These are phyloP conservation scores for Houttuynia cordata DNA, from an alignment of 164 flowering plant species.

Conservation along the genomic window DNA sequence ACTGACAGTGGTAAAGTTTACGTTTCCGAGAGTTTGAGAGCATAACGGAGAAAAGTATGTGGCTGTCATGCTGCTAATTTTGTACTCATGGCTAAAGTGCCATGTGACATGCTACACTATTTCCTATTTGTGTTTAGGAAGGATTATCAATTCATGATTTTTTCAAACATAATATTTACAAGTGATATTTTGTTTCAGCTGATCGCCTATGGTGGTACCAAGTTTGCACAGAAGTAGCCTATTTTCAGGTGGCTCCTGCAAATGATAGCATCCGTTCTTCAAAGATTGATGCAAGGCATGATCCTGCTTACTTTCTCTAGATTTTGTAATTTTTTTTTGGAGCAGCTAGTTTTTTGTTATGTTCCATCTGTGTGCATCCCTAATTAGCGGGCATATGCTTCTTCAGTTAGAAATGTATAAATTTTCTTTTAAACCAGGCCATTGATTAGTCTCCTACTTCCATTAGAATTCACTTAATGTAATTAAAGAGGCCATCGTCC, in stretches of 20 bases:
- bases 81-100: neutral
- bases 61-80: neutral
- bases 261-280: constrained; percentile 87
- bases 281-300: constrained; percentile 58
- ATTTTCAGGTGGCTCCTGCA: constrained; percentile 89
- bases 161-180: neutral
- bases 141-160: neutral
- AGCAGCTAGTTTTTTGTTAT: neutral
- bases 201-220: constrained; percentile 97
- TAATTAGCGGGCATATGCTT: no score
- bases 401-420: no score
- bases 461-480: no score
- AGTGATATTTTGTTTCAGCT: constrained; percentile 7
- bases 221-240: constrained; percentile 97
- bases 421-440: no score
- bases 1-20: constrained; percentile 24
- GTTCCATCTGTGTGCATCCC: no score
- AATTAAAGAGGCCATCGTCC: no score
- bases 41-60: neutral
- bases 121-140: neutral
- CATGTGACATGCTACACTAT: neutral
- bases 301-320: constrained; percentile 1
- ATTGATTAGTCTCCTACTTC: no score
- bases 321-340: neutral
- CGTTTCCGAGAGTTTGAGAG: neutral